Conservation (phyloP, 805 yeast genomes). For the Metschnikowia continentalis region DNA sequence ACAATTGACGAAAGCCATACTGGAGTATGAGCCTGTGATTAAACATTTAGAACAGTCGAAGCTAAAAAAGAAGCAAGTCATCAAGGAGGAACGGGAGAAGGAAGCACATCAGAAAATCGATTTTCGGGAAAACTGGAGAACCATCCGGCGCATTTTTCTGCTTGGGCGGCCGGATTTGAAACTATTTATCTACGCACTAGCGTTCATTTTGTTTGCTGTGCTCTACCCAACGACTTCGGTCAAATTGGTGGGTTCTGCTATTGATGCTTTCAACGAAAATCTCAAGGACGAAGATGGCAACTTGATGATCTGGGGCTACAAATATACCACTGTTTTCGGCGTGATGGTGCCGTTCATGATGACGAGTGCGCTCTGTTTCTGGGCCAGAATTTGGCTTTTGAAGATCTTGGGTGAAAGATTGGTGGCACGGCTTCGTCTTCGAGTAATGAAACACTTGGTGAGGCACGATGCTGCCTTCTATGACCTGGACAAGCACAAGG, state of each 20-base stretch:
- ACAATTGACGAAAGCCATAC: not conserved
- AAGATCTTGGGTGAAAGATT: slow-evolving; percentile 40
- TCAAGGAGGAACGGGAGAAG: slow-evolving; percentile 29
- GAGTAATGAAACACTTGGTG: slow-evolving; percentile 40
- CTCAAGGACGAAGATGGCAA: slow-evolving; percentile 36
- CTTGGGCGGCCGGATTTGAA: slow-evolving; percentile 39
- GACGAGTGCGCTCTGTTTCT: slow-evolving; percentile 40
- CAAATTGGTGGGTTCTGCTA: slow-evolving; percentile 40
- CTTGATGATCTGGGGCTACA: slow-evolving; percentile 42
- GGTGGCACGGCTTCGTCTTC: slow-evolving; percentile 39
- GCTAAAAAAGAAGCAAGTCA: slow-evolving; percentile 21
- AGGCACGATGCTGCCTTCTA: slow-evolving; percentile 41
- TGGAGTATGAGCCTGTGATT: slow-evolving; percentile 17
- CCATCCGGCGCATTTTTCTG: slow-evolving; percentile 35
- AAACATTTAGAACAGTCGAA: slow-evolving; percentile 29
- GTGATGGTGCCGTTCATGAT: slow-evolving; percentile 43
- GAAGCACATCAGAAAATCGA: slow-evolving; percentile 22
- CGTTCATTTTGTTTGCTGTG: slow-evolving; percentile 41
- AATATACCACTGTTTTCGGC: slow-evolving; percentile 37
- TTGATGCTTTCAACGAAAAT: slow-evolving; percentile 38
- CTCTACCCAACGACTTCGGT: slow-evolving; percentile 42
- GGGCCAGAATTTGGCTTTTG: slow-evolving; percentile 44
- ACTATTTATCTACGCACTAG: slow-evolving; percentile 36
- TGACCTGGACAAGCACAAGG: slow-evolving; percentile 42
- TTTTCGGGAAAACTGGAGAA: slow-evolving; percentile 31